phyloP scores from a whole-genome alignment of 1,284 basidiomycete species.

The Cystobasidium sp. region DNA sequence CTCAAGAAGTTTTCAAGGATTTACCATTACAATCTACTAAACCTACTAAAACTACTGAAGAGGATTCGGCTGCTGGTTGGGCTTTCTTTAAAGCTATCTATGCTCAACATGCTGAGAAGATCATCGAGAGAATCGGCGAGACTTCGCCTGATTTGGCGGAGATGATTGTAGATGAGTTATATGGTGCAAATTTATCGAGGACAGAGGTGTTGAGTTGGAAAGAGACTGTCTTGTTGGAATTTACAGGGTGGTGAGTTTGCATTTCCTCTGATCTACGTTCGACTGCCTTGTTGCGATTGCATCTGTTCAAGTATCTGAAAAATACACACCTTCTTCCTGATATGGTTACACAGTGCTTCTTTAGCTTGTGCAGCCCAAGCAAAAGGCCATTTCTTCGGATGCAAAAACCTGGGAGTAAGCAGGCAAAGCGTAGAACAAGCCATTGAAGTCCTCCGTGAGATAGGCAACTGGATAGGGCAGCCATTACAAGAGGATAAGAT shows the following conservation, averaged over 20 bases:
- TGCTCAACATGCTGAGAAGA: slow-evolving; percentile 37
- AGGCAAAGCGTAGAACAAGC: slow-evolving; percentile 26
- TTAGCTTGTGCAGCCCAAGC: slow-evolving; percentile 32
- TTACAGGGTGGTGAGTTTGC: slow-evolving; percentile 40
- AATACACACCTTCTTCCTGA: neutral
- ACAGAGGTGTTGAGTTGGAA: slow-evolving; percentile 42
- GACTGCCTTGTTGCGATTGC: neutral
- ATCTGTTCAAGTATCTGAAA: neutral
- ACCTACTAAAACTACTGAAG: slow-evolving; percentile 43
- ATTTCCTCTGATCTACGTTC: neutral
- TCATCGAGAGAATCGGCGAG: slow-evolving; percentile 34
- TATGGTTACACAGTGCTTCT: slow-evolving; percentile 9
- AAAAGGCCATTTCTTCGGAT: slow-evolving; percentile 43
- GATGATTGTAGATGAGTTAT: slow-evolving; percentile 43
- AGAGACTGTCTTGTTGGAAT: slow-evolving; percentile 39
- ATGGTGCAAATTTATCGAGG: slow-evolving; percentile 34
- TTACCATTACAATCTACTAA: slow-evolving; percentile 32
- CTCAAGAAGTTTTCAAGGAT: slow-evolving; percentile 7
- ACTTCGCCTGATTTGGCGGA: slow-evolving; percentile 41
- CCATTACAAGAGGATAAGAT: slow-evolving; percentile 34
- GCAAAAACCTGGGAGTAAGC: slow-evolving; percentile 33
- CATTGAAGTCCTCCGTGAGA: slow-evolving; percentile 22
- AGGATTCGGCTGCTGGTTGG: slow-evolving; percentile 41
- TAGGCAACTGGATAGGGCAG: slow-evolving; percentile 37
- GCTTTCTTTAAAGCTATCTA: slow-evolving; percentile 43